Conservation (phyloP, 768 basidiomycete species). For the Suillus subaureus region DNA sequence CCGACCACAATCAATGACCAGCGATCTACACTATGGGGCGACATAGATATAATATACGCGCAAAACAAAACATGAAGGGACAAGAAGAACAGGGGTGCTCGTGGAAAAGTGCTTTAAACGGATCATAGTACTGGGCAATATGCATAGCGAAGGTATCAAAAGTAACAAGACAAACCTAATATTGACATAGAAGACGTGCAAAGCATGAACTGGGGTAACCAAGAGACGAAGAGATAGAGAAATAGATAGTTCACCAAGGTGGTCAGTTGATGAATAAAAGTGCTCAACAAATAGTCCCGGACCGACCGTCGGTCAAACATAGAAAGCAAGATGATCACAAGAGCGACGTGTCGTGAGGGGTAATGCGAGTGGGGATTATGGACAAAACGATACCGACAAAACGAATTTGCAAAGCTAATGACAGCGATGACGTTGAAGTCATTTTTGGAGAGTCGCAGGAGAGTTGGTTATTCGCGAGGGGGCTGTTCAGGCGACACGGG, state of each 20-base stretch:
- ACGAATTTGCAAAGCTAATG: slow-evolving; percentile 28
- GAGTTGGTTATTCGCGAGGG: slow-evolving; percentile 26
- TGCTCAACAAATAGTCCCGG: slow-evolving; percentile 31
- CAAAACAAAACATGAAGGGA: slow-evolving; percentile 25
- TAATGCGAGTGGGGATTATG: slow-evolving; percentile 29
- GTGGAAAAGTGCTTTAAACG: slow-evolving; percentile 14
- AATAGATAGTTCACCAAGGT: slow-evolving; percentile 34
- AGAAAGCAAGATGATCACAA: slow-evolving; percentile 11
- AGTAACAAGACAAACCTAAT: slow-evolving; percentile 25
- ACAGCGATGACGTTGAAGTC: slow-evolving; percentile 9
- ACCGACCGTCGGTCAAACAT: slow-evolving; percentile 16
- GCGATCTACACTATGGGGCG: slow-evolving; percentile 32
- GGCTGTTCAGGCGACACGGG: slow-evolving; percentile 29
- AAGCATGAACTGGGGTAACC: slow-evolving; percentile 28
- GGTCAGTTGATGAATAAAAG: slow-evolving; percentile 22
- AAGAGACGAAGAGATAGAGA: slow-evolving; percentile 23
- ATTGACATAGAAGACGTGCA: slow-evolving; percentile 32
- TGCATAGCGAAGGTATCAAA: slow-evolving; percentile 27
- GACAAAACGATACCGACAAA: slow-evolving; percentile 29
- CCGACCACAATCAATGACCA: slow-evolving; percentile 19
- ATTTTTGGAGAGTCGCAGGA: background rate
- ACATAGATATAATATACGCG: slow-evolving; percentile 37
- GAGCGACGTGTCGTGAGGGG: slow-evolving; percentile 13
- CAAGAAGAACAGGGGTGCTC: background rate
- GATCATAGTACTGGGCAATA: slow-evolving; percentile 20